Percentiles rank a stretch among this genome's conserved stretches.
These are phyloP conservation scores for Cyberlindnera xishuangbannaensis DNA, from an alignment of 805 yeast genomes.

Conservation along the genomic window DNA sequence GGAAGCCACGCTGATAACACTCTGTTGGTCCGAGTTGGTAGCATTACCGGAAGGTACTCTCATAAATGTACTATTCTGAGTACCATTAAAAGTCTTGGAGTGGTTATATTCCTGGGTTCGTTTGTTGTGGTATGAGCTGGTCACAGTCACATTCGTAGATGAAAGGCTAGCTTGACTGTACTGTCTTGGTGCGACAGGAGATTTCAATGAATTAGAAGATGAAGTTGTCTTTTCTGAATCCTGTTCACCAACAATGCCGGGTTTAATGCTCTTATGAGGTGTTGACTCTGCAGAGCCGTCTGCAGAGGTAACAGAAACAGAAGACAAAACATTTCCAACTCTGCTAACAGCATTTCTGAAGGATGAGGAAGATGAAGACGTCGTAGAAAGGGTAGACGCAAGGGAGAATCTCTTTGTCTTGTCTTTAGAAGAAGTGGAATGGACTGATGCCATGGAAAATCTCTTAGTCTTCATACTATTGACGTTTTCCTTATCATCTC, in stretches of 20 bases:
- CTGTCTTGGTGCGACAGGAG: constrained; percentile 6
- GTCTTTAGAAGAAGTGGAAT: constrained; percentile 15
- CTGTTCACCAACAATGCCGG: constrained; percentile 23
- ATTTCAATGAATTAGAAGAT: background rate
- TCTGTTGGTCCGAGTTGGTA: constrained; percentile 17
- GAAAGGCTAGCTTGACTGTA: constrained; percentile 10
- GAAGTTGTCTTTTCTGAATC: background rate
- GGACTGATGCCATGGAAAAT: constrained; percentile 19
- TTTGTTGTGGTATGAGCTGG: constrained; percentile 12
- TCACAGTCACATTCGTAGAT: constrained; percentile 6
- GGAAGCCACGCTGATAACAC: constrained; percentile 15
- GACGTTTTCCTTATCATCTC: constrained; percentile 18
- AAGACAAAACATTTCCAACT: constrained; percentile 20
- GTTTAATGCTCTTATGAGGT: constrained; percentile 15
- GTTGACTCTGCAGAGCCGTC: constrained; percentile 19
- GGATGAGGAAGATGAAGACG: constrained; percentile 17
- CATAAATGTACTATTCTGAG: constrained; percentile 10
- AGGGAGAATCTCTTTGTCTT: constrained; percentile 19
- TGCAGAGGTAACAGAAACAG: constrained; percentile 20
- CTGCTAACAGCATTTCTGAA: constrained; percentile 21
- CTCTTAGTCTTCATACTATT: constrained; percentile 12
- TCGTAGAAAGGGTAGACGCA: constrained; percentile 12
- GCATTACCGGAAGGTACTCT: background rate
- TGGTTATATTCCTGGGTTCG: constrained; percentile 13
- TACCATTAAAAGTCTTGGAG: constrained; percentile 7